Evolutionary conservation across 257 asterid genomes (phyloP).

Genomic region (Salvia rosmarinus): DNA sequence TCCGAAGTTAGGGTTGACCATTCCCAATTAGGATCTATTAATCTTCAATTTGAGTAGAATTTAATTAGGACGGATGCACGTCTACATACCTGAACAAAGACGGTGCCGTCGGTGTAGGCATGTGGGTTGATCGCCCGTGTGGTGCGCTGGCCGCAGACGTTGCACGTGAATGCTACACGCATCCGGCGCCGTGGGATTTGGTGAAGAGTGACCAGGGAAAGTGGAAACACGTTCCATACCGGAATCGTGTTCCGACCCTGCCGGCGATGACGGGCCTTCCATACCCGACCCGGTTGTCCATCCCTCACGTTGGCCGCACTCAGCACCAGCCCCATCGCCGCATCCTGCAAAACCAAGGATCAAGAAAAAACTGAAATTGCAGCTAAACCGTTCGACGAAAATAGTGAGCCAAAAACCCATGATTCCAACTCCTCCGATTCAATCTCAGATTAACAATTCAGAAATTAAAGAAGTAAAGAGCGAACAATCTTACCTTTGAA

Average conservation of each 20-base stretch:
- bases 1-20: too few species aligned
- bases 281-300: slow-evolving; percentile 97
- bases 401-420: neutral
- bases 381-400: slow-evolving; percentile 8
- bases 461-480: neutral
- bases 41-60: too few species aligned
- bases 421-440: neutral
- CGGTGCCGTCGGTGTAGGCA: slow-evolving; percentile 97
- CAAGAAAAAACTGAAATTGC: neutral
- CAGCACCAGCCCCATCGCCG: slow-evolving; percentile 86
- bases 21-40: too few species aligned
- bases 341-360: slow-evolving; percentile 56
- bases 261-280: slow-evolving; percentile 85
- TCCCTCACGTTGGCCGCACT: slow-evolving; percentile 86
- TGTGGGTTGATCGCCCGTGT: slow-evolving; percentile 98
- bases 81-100: slow-evolving; percentile 79
- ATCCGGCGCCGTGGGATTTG: slow-evolving; percentile 92
- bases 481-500: slow-evolving; percentile 51
- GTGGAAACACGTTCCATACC: slow-evolving; percentile 59
- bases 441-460: neutral
- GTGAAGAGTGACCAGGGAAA: slow-evolving; percentile 97
- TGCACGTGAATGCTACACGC: slow-evolving; percentile 96
- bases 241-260: slow-evolving; percentile 54
- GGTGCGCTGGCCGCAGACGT: slow-evolving; percentile 93
- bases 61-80: too few species aligned